Conservation (phyloP, 2,329 filamentous ascomycete species). For the Fusarium solani-melongenae region DNA sequence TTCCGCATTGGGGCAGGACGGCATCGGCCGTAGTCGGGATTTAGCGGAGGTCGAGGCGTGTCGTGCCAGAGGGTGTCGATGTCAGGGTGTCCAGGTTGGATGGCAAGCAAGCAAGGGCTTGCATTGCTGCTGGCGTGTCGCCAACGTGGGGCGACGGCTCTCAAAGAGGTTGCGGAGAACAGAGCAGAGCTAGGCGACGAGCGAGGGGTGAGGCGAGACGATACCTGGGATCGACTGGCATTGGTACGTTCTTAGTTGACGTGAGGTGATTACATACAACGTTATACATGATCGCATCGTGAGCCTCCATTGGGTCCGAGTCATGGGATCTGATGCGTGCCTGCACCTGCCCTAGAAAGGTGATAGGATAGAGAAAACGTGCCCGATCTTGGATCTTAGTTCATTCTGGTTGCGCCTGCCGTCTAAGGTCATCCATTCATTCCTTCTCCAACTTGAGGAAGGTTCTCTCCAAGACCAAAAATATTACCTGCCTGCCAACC, state of each 20-base stretch:
- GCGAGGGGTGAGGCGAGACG: slow-evolving; percentile 2
- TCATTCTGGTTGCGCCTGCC: background rate
- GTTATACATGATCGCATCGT: slow-evolving; percentile 16
- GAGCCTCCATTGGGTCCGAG: slow-evolving; percentile 25
- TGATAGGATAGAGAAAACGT: background rate
- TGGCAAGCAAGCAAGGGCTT: background rate
- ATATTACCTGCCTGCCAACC: slow-evolving; percentile 9
- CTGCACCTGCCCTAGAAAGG: background rate
- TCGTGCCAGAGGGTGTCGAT: background rate
- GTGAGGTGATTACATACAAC: slow-evolving; percentile 26
- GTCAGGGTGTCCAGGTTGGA: background rate
- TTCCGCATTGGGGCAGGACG: slow-evolving; percentile 45
- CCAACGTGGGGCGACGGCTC: slow-evolving; percentile 22
- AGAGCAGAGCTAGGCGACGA: background rate
- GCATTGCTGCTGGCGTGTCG: background rate
- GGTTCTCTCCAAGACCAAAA: background rate
- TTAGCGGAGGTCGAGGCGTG: background rate
- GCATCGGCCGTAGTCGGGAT: slow-evolving; percentile 37
- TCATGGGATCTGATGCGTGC: slow-evolving; percentile 35
- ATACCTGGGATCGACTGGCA: slow-evolving; percentile 15
- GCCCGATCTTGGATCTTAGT: slow-evolving; percentile 2
- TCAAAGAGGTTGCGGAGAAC: background rate
- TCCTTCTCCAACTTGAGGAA: slow-evolving; percentile 1
- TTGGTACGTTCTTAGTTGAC: slow-evolving; percentile 8
- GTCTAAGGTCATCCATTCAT: background rate